Percentiles rank a stretch among this genome's conserved stretches.
These are phyloP conservation scores for Colletotrichum truncatum DNA, from an alignment of 2,329 filamentous ascomycete genomes.

Conservation along the genomic window DNA sequence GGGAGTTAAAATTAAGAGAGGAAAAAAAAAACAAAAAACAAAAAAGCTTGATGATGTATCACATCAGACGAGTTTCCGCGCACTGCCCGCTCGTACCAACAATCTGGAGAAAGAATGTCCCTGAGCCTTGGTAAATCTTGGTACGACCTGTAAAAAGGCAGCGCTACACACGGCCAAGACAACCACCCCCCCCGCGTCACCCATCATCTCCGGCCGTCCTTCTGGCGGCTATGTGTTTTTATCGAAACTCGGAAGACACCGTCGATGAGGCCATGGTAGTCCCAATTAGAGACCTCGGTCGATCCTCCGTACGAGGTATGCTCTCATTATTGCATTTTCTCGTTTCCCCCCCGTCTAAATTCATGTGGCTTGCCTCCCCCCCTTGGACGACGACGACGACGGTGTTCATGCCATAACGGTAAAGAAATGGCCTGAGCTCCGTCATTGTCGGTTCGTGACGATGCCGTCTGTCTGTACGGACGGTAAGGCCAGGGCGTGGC, in stretches of 20 bases:
- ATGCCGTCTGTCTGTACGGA: background rate
- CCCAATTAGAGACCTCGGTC: background rate
- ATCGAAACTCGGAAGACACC: background rate
- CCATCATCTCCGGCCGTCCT: background rate
- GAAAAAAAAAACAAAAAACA: too few species aligned
- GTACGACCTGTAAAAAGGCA: background rate
- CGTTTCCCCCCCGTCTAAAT: too few species aligned
- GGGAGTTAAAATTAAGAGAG: too few species aligned
- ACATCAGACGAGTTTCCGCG: slow-evolving; percentile 12
- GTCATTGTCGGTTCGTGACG: background rate
- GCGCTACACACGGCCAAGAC: background rate
- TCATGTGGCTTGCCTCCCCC: too few species aligned
- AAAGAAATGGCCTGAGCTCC: background rate
- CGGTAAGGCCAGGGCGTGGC: background rate
- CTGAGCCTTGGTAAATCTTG: background rate
- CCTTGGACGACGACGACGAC: too few species aligned
- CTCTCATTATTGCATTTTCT: slow-evolving; percentile 21
- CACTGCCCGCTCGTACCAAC: background rate
- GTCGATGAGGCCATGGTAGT: background rate
- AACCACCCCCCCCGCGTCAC: too few species aligned
- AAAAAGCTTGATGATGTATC: slow-evolving; percentile 3
- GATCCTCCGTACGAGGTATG: background rate
- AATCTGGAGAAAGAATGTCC: background rate
- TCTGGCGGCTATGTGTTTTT: too few species aligned
- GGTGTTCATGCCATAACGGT: background rate